Base-by-base conservation (phyloP, 345 rosid species). In the Rubroshorea leprosula region DNA sequence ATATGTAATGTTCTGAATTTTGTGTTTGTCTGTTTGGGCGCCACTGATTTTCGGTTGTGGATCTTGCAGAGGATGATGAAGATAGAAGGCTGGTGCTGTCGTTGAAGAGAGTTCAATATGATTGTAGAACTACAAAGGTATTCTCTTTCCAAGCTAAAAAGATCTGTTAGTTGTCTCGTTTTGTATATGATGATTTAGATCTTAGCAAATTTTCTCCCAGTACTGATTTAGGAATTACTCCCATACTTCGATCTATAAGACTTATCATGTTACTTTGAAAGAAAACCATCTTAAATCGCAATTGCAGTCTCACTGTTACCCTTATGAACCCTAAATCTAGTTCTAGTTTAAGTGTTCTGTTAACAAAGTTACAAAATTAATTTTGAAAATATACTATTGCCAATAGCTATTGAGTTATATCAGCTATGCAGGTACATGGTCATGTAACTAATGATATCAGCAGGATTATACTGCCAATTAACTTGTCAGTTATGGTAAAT, bases 111-210 rank as follows among this genome's bases (percentile, higher is more conserved):
- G 50, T 57, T 57, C 71, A 50, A 38, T 65, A 45, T 58, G 55
- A 25, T 58, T 27, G 47, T 27, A 12, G 47, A 2, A 49, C n/a
- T n/a, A n/a, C n/a, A n/a, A n/a, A 61, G 85, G 89, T 80, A 74
- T 16, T 53, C 27, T 20, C 8, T 51, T 35, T 35, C 41, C 41
- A 5, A 21, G 39, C 50, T 25, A n/a, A 24, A 35, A 2, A 13
- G 1, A 35, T 35, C 7, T n/a, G n/a, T n/a, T n/a, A n/a, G n/a
- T n/a, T n/a, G n/a, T n/a, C n/a, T n/a, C n/a, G n/a, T n/a, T 35
- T 6, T 4, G 12, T 35, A 8, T 35, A 2, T 35, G 41, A 35
- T 35, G 41, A 35, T 29, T 29, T 9, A 29, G 35, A 3, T 9
- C 35, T 29, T 9, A 29, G 4, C 35, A 4, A 29, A 3, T 29